Evolutionary conservation across 768 basidiomycete species (phyloP), one percentile per base, ranked within the genome.

Genomic region (Hysterangium stoloniferum): DNA sequence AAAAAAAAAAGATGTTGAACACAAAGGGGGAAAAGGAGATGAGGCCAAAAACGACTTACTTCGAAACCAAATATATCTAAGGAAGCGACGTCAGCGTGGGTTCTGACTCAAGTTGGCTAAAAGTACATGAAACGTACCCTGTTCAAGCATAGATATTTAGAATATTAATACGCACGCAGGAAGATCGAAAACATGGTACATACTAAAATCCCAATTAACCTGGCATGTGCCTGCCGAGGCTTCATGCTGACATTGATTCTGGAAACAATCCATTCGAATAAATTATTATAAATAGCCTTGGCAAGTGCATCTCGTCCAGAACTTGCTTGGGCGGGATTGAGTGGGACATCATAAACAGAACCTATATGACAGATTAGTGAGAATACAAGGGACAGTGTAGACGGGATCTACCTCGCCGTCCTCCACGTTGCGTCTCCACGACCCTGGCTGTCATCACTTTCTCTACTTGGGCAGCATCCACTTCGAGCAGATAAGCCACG

Each of bases 241-340:
- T 92, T 94, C 94, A 99, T 96, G 4, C 95, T 97, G 15, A 90
- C 71, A 63, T 99, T 99, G 63, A 99, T 79, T 54, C 91, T 81
- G 13, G 89, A 87, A 36, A 99, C 96, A 59, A 99, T 98, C 96
- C 96, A 99, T 62, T 99, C 95, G 64, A 99, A 98, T 3, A 97
- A 71, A 65, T 98, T 97, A 70, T 94, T 97, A 68, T 99, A 99
- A 56, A 99, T 83, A 13, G 93, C 95, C 65, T 98, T 95, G 4
- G 95, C 73, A 33, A 99, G 71, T 1, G 96, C 96, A 67, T 98
- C 91, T 52, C 94, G 71, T 19, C 90, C 93, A 1, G 94, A 78
- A 0, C 69, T 69, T 2, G 96, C 96, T 64, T 99, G 96, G 5
- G 94, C 76, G 8, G 88, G 86, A 61, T 98, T 99, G 28, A 91